Evolutionary conservation across 1,139 yeast species (phyloP).

Genomic region (Nakaseomyces sp.): DNA sequence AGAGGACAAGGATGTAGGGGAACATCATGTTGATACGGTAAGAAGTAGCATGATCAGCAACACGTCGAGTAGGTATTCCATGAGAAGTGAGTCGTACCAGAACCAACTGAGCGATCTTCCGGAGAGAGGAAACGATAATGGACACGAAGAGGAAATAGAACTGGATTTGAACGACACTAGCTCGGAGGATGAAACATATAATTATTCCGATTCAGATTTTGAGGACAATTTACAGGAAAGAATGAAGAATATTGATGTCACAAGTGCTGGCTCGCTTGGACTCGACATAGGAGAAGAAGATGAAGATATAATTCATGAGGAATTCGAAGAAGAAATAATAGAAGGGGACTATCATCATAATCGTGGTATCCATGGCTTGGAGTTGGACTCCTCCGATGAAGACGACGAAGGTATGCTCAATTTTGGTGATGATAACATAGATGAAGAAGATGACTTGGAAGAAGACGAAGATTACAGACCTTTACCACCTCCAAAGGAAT

Average conservation of each 20-base stretch:
- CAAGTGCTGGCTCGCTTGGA: conserved; percentile 6
- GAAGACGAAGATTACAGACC: conserved; percentile 39
- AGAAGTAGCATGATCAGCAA: conserved; percentile 7
- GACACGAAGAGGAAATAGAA: conserved; percentile 1
- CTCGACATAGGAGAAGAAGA: conserved; percentile 9
- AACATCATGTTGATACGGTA: not conserved
- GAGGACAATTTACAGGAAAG: conserved; percentile 30
- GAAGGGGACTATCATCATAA: no score
- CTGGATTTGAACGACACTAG: not conserved
- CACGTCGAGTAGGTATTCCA: conserved; percentile 8
- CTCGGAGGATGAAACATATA: conserved; percentile 17
- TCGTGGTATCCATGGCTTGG: not conserved
- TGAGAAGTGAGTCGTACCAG: conserved; percentile 1
- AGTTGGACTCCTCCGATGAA: conserved; percentile 6
- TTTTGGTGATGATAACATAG: conserved; percentile 11
- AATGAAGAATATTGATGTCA: conserved; percentile 18
- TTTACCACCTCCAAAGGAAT: conserved; percentile 69
- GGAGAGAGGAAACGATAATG: conserved; percentile 1
- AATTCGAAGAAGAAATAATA: conserved; percentile 7
- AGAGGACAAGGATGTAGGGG: not conserved
- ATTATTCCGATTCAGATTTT: conserved; percentile 31
- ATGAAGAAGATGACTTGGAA: conserved; percentile 16
- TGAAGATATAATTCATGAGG: conserved; percentile 7
- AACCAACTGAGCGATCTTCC: conserved; percentile 1
- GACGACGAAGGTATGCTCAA: not conserved